phyloP scores from a whole-genome alignment of 2,329 filamentous ascomycete genomes.

The Calonectria honghensis region DNA sequence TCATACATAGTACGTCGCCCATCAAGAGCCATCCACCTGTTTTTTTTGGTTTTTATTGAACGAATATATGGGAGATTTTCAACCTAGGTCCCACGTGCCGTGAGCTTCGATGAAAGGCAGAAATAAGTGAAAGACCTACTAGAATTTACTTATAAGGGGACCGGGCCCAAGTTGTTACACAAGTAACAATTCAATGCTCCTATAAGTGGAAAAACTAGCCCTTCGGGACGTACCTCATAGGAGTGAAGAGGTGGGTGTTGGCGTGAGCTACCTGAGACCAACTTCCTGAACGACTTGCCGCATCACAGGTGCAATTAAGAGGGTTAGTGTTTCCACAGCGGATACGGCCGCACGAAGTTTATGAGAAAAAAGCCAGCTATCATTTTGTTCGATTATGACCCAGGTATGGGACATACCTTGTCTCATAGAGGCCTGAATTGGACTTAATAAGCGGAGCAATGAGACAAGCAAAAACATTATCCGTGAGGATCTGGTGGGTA shows the following conservation, averaged over 20 bases:
- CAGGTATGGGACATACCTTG: not conserved
- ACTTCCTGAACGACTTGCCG: no score
- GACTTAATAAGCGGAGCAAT: not conserved
- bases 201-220: no score
- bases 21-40: not conserved
- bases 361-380: no score
- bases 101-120: not conserved
- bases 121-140: not conserved
- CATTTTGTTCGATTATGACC: no score
- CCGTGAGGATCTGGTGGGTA: not conserved
- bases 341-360: no score
- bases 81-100: no score
- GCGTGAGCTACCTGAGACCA: no score
- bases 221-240: no score
- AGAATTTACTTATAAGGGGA: not conserved
- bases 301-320: no score
- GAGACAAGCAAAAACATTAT: not conserved
- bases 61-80: not conserved
- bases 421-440: not conserved
- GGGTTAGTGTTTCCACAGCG: no score
- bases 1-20: not conserved
- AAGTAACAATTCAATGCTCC: no score
- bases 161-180: not conserved
- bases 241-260: no score
- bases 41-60: not conserved